phyloP scores from a whole-genome alignment of 1,284 basidiomycete species.

The Cystobasidium slooffiae region DNA sequence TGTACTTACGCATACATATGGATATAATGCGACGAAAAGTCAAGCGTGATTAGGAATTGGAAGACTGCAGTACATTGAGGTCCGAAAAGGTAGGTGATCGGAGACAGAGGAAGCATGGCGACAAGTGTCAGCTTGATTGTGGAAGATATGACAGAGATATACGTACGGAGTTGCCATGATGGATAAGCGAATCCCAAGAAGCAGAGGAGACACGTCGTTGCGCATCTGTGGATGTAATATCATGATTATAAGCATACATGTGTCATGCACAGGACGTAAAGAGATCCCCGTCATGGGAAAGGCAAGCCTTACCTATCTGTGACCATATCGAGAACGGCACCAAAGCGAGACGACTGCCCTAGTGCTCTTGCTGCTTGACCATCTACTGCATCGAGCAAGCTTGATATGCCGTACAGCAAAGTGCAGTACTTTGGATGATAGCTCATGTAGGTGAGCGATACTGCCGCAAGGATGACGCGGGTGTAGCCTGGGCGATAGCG shows the following conservation, averaged over 20 bases:
- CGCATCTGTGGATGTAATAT: constrained; percentile 68
- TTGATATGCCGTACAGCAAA: constrained; percentile 86
- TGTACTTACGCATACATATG: constrained; percentile 94
- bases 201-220: constrained; percentile 91
- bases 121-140: not conserved
- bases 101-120: not conserved
- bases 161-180: constrained; percentile 65
- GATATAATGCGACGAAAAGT: constrained; percentile 99
- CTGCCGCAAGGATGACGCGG: constrained; percentile 85
- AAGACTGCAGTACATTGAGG: constrained; percentile 62
- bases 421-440: constrained; percentile 91
- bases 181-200: constrained; percentile 92
- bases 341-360: constrained; percentile 92
- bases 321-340: constrained; percentile 98
- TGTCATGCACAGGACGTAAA: not conserved
- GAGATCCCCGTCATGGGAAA: not conserved
- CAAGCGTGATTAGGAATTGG: constrained; percentile 93
- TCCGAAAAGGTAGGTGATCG: not conserved
- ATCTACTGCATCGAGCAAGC: constrained; percentile 92
- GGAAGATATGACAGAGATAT: too few species aligned
- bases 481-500: constrained; percentile 71
- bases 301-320: constrained; percentile 81
- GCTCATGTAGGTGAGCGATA: constrained; percentile 91
- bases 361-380: constrained; percentile 89
- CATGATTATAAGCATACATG: not conserved